These are phyloP conservation scores for Xylariomycetidae sp. DNA, from an alignment of 2,329 filamentous ascomycete genomes.

Conservation along the genomic window DNA sequence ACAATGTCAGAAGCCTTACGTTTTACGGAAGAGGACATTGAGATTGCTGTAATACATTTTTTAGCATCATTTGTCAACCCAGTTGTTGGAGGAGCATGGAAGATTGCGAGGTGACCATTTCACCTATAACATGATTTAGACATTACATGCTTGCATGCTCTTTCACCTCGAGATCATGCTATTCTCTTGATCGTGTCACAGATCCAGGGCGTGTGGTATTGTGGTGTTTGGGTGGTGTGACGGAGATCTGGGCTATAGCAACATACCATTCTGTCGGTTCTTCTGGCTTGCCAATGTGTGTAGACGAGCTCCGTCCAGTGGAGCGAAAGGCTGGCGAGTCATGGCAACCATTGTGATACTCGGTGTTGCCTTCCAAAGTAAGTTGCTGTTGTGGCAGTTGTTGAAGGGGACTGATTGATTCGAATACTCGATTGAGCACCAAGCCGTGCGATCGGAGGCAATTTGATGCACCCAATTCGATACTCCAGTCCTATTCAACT, in stretches of 20 bases:
- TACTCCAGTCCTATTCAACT: no score
- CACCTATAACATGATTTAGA: no score
- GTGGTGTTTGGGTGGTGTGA: not conserved
- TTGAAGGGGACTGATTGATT: no score
- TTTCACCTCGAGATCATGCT: no score
- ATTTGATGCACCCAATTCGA: slow-evolving; percentile 2
- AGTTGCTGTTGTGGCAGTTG: no score
- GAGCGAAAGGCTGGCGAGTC: slow-evolving; percentile 70
- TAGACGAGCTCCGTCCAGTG: slow-evolving; percentile 63
- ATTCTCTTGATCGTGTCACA: no score
- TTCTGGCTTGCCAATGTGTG: slow-evolving; percentile 70
- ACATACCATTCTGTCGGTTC: slow-evolving; percentile 71
- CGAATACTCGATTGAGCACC: no score
- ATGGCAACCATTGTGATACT: slow-evolving; percentile 48
- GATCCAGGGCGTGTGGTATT: no score
- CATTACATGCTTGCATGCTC: no score
- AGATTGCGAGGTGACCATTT: not conserved
- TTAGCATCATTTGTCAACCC: no score
- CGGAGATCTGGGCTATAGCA: slow-evolving; percentile 3
- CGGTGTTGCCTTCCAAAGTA: slow-evolving; percentile 7
- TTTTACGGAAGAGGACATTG: slow-evolving; percentile 41
- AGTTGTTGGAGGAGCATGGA: not conserved
- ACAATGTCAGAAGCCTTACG: slow-evolving; percentile 52
- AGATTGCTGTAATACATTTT: slow-evolving; percentile 38
- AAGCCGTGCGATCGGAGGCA: no score